Evolutionary conservation across 2,329 filamentous ascomycete genomes (phyloP), one percentile per base, ranked within the genome.

Genomic region (Ilyonectria mors-panacis): DNA sequence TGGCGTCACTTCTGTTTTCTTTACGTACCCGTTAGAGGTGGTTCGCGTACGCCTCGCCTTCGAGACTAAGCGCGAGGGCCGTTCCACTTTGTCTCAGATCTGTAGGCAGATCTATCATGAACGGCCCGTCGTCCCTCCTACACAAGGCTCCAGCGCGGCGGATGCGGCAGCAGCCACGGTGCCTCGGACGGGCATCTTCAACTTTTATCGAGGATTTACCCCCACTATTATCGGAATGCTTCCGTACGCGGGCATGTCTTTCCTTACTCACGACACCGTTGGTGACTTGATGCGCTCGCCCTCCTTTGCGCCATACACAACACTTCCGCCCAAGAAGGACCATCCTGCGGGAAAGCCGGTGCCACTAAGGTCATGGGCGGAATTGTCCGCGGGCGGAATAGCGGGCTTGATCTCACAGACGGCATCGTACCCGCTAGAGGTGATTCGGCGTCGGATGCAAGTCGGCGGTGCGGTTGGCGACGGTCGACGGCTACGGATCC

Each of bases 121-220:
- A 80, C 88, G 89, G 5, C 86, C 87, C 0, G 76, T 82, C 68
- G 80, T 70, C 44, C 69, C 76, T 1, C 65, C 78, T 13, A 56
- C 72, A 3, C 60, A 73, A 2, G 65, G 75, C 7, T 81, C 82
- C 2, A 77, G 85, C 6, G 75, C 81, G 4, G 80, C 83, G 2
- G 81, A 83, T 5, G 82, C 85, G 12, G 79, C 83, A 0, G 83
- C 69, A 1, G 79, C 84, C 0, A 82, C 89, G 1, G 84, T 79
- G 3, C 91, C 93, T 0, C 86, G 85, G 28, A 87, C 86, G 12
- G 95, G 95, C 4, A 79, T 98, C 1, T 82, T 89, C 63, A 99
- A 99, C 81, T 99, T 99, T 80, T 99, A 98, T 82, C 91, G 96
- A 55, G 96, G 96, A 56, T 99, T 99, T 80, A 89, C 91, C 0